These are phyloP conservation scores for Microdochium bolleyi DNA, from an alignment of 2,329 filamentous ascomycete genomes.

Conservation along the genomic window DNA sequence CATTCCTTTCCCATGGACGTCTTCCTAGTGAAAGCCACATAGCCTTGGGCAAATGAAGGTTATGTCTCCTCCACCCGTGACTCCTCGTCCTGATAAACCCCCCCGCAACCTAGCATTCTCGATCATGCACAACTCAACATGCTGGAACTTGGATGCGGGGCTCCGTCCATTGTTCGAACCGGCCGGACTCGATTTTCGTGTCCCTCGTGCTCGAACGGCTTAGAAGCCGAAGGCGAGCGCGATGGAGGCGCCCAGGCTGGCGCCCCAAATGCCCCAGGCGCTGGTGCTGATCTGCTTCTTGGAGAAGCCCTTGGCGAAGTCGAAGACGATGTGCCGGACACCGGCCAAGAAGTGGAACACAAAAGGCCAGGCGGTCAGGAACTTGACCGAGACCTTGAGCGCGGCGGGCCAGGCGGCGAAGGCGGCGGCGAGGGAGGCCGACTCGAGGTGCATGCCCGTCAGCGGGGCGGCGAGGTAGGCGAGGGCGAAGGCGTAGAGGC, in stretches of 20 bases:
- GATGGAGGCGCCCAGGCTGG: constrained; percentile 32
- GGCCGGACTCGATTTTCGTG: not conserved
- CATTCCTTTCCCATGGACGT: too few species aligned
- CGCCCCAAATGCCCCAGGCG: constrained; percentile 39
- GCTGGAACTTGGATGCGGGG: too few species aligned
- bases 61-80: too few species aligned
- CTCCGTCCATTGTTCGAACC: too few species aligned
- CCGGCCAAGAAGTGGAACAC: constrained; percentile 50
- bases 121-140: too few species aligned
- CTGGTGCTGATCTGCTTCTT: constrained; percentile 36
- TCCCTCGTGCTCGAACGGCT: constrained; percentile 4
- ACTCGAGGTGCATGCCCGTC: constrained; percentile 57
- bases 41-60: too few species aligned
- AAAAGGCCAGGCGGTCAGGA: constrained; percentile 50
- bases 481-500: constrained; percentile 71
- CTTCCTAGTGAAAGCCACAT: too few species aligned
- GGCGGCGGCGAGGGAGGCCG: constrained; percentile 49
- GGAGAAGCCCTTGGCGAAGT: constrained; percentile 41
- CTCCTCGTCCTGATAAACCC: too few species aligned
- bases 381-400: constrained; percentile 50
- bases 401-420: constrained; percentile 51
- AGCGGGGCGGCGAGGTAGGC: constrained; percentile 76
- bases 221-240: constrained; percentile 42
- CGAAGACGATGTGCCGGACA: constrained; percentile 44
- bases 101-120: too few species aligned